These are phyloP conservation scores for Vaccinium corymbosum DNA, from an alignment of 148 eudicot genomes.

Conservation along the genomic window DNA sequence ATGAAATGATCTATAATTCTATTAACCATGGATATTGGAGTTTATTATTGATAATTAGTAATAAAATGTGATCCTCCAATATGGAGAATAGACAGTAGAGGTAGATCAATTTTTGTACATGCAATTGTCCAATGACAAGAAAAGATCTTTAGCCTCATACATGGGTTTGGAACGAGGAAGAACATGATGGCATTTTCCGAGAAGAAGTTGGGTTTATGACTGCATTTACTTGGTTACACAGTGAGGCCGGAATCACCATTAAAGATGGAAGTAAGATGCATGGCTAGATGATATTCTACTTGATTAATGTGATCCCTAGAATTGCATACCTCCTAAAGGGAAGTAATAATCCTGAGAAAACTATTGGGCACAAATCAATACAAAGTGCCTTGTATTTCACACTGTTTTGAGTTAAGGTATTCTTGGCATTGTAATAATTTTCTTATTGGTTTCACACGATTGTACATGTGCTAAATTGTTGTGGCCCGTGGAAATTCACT, in stretches of 20 bases:
- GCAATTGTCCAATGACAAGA: slow-evolving; percentile 14
- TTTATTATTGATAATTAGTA: background rate
- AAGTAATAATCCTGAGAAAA: background rate
- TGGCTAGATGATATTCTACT: background rate
- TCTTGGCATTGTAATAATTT: background rate
- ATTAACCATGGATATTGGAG: background rate
- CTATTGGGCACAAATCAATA: background rate
- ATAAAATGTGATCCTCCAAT: slow-evolving; percentile 14
- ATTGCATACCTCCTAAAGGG: background rate
- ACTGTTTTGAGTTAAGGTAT: background rate
- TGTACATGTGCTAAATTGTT: too few relatives aligned
- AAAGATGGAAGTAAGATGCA: slow-evolving; percentile 33
- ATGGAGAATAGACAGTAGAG: slow-evolving; percentile 12
- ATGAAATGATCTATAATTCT: background rate
- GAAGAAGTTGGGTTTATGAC: slow-evolving; percentile 80
- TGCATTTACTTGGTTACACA: slow-evolving; percentile 68
- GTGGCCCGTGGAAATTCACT: too few relatives aligned
- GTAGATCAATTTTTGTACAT: slow-evolving; percentile 11
- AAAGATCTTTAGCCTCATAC: slow-evolving; percentile 13
- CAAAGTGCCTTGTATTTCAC: background rate
- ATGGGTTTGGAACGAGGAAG: slow-evolving; percentile 12
- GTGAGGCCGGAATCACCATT: slow-evolving; percentile 38
- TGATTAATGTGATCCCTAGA: background rate
- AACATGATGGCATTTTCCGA: slow-evolving; percentile 29
- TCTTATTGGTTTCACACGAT: background rate